Evolutionary conservation across 2,329 filamentous ascomycete genomes (phyloP), one percentile per base, ranked within the genome.

Genomic region (Thelonectria rubi): DNA sequence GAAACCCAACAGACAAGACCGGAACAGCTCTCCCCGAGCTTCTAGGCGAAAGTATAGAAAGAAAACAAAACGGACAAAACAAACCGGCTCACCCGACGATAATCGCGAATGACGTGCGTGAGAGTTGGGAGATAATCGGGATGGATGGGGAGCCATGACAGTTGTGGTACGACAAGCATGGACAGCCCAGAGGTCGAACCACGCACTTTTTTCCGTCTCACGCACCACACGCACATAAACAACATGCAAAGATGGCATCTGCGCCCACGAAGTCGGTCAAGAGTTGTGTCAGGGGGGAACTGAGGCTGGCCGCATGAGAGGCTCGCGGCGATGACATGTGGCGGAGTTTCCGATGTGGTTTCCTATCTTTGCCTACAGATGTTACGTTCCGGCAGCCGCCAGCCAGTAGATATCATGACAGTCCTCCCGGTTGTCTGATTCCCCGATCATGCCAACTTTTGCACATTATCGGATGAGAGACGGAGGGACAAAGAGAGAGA

Each of bases 101-200:
- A 43, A 45, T 32, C 30, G 24, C 48, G 49, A 58, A 48, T 53
- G 34, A 34, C 50, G 51, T 53, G 55, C 50, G 48, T 48, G 30
- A 53, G 30, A 32, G 17, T 24, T 34, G 26, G 26, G 52, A 50
- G 46, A 39, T 49, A 43, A 24, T 61, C 17, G 48, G 40, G 37
- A 39, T 51, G 26, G 52, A 54, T 40, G 32, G 45, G 40, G 24
- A 37, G 39, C 52, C 43, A 49, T 67, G 34, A 15, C 34, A 37
- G 34, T 37, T 30, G 34, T 37, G 67, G 62, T 64, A 69, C 48
- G 68, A 68, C 39, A 32, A 43, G 24, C 42, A 46, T 58, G 24
- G 53, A 66, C 40, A 53, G 55, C 37, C 55, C 34, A 58, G 49
- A 48, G 40, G 53, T 62, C 61, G 60, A 52, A 64, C 63, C 59